A percentile compares a stretch with the other conserved stretches of the same genome.
phyloP scores from a whole-genome alignment of 179 eudicot genomes.

The Silene noctiflora region DNA sequence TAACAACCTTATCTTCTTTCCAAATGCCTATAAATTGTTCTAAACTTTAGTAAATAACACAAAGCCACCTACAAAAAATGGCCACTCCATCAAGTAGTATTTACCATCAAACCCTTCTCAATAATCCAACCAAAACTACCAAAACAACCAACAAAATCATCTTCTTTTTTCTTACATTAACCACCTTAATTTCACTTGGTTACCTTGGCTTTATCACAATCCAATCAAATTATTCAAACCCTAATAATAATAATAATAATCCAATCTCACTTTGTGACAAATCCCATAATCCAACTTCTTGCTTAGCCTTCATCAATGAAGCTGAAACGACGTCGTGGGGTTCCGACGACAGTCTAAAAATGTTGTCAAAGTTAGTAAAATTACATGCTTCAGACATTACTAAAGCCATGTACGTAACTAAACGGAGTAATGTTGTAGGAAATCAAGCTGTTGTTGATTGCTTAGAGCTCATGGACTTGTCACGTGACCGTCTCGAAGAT shows the following conservation, averaged over 20 bases:
- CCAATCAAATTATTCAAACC: neutral
- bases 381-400: constrained; percentile 16
- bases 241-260: neutral
- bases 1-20: neutral
- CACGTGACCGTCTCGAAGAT: constrained; percentile 34
- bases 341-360: constrained; percentile 6
- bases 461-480: constrained; percentile 47
- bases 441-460: constrained; percentile 34
- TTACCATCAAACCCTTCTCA: constrained; percentile 19
- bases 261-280: constrained; percentile 25
- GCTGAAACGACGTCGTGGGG: neutral
- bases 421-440: constrained; percentile 24
- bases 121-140: constrained; percentile 6
- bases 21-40: neutral
- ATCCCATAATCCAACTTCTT: constrained; percentile 31
- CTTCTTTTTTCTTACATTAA: constrained; percentile 14
- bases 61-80: constrained; percentile 14
- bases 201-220: constrained; percentile 19
- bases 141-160: constrained; percentile 17
- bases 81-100: constrained; percentile 2
- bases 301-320: constrained; percentile 24
- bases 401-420: constrained; percentile 20
- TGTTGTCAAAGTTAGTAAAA: constrained; percentile 16
- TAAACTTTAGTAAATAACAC: too few species aligned
- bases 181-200: constrained; percentile 17